A percentile compares a stretch with the other conserved stretches of the same genome.
Evolutionary conservation across 1,284 basidiomycete genomes (phyloP).

Genomic region (Cutaneotrichosporon dermatis): DNA sequence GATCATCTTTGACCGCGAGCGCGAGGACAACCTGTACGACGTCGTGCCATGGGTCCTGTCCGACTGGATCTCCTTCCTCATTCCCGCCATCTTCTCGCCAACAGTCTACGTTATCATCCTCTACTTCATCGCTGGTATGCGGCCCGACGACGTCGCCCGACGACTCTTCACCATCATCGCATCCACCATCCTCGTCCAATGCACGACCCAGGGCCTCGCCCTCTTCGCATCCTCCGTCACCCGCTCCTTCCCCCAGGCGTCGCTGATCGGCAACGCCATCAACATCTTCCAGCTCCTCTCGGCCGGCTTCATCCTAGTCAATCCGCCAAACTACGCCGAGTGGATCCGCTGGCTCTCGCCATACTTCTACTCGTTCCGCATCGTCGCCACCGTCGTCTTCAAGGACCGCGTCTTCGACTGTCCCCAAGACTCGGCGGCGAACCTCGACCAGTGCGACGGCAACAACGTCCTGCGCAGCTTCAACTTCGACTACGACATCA

Average conservation of each 20-base stretch:
- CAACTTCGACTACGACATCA: slow-evolving; percentile 36
- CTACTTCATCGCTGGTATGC: slow-evolving; percentile 47
- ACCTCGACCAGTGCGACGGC: slow-evolving; percentile 48
- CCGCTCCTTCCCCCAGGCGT: slow-evolving; percentile 46
- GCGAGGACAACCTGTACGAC: slow-evolving; percentile 43
- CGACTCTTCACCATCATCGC: slow-evolving; percentile 50
- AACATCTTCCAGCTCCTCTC: slow-evolving; percentile 39
- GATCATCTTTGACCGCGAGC: slow-evolving; percentile 54
- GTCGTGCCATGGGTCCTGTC: slow-evolving; percentile 48
- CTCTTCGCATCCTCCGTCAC: slow-evolving; percentile 46
- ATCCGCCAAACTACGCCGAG: slow-evolving; percentile 49
- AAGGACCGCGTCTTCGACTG: slow-evolving; percentile 49
- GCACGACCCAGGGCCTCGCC: slow-evolving; percentile 48
- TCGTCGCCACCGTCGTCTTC: slow-evolving; percentile 49
- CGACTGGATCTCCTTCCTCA: slow-evolving; percentile 44
- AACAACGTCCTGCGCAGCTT: slow-evolving; percentile 50
- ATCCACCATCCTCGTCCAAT: slow-evolving; percentile 48
- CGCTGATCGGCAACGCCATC: slow-evolving; percentile 44
- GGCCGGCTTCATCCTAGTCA: slow-evolving; percentile 42
- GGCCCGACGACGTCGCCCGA: slow-evolving; percentile 45
- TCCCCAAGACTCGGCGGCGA: slow-evolving; percentile 37
- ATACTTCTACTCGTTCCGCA: slow-evolving; percentile 44
- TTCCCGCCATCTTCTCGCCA: slow-evolving; percentile 43
- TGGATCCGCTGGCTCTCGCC: slow-evolving; percentile 51
- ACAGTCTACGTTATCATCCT: slow-evolving; percentile 45